Conservation (phyloP, 164 flowering plant species). For the Chimonanthus praecox region DNA sequence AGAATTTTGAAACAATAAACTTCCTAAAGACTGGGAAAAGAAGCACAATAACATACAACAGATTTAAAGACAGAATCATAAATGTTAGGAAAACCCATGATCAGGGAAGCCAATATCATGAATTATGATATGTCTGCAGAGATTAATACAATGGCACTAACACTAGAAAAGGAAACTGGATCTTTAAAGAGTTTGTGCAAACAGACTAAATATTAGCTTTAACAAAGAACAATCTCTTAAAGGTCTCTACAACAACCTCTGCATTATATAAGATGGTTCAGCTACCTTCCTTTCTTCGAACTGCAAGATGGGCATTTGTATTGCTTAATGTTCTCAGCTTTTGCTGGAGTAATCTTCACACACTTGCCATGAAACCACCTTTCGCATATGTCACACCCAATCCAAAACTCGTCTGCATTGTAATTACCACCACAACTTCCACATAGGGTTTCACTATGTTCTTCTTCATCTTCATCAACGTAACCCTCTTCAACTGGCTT, state of each 20-base stretch:
- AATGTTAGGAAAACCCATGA: not conserved
- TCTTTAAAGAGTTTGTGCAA: not conserved
- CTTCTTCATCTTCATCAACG: conserved; percentile 86
- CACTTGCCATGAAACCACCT: conserved; percentile 93
- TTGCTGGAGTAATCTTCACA: conserved; percentile 93
- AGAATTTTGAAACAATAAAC: too few relatives aligned
- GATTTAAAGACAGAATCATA: too few relatives aligned
- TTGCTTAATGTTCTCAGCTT: conserved; percentile 87
- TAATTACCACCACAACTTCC: conserved; percentile 90
- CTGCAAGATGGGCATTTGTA: conserved; percentile 94
- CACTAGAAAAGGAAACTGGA: not conserved
- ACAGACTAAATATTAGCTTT: not conserved
- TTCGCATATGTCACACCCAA: conserved; percentile 85
- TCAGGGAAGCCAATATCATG: not conserved
- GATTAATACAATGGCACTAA: not conserved
- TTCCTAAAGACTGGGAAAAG: too few relatives aligned
- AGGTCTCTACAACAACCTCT: not conserved
- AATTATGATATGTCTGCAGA: not conserved
- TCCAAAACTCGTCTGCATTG: conserved; percentile 85
- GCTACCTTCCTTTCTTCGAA: conserved; percentile 63
- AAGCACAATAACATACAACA: too few relatives aligned
- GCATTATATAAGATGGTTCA: not conserved
- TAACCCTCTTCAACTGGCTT: conserved; percentile 50
- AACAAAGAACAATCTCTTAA: not conserved
- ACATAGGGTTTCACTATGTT: conserved; percentile 83